Evolutionary conservation across 2,329 filamentous ascomycete genomes (phyloP).

Genomic region (Neofusicoccum laricinum): DNA sequence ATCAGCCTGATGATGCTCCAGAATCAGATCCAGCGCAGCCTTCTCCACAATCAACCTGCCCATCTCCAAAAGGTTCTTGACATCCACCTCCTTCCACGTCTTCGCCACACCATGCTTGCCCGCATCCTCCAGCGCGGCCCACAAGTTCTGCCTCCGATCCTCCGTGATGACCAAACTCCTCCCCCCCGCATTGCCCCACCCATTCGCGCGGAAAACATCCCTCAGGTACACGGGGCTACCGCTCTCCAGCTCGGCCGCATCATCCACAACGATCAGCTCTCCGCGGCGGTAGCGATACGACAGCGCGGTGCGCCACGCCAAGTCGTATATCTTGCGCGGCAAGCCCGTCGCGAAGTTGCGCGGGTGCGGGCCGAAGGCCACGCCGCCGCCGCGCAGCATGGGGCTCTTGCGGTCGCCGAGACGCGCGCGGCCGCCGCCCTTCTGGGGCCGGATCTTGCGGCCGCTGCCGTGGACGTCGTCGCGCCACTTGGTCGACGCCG

Average conservation of each 20-base stretch:
- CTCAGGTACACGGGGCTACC: slow-evolving; percentile 62
- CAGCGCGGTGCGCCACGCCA: slow-evolving; percentile 91
- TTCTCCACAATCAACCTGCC: slow-evolving; percentile 85
- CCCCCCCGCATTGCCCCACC: slow-evolving; percentile 40
- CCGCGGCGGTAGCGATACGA: slow-evolving; percentile 87
- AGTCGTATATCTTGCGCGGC: slow-evolving; percentile 87
- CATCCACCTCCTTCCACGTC: slow-evolving; percentile 77
- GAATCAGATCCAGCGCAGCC: slow-evolving; percentile 70
- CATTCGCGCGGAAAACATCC: slow-evolving; percentile 67
- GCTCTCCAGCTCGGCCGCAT: slow-evolving; percentile 67
- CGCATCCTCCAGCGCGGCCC: slow-evolving; percentile 58
- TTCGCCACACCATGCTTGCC: slow-evolving; percentile 60
- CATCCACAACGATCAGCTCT: slow-evolving; percentile 81
- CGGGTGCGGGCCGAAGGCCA: slow-evolving; percentile 84
- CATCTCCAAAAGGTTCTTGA: slow-evolving; percentile 88
- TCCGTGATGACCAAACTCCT: slow-evolving; percentile 16
- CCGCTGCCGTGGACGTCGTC: slow-evolving; percentile 80
- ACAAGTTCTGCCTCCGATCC: slow-evolving; percentile 26
- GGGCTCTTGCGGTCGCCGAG: slow-evolving; percentile 79
- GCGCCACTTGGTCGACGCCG: slow-evolving; percentile 57
- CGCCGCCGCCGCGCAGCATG: slow-evolving; percentile 79
- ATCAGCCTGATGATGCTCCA: slow-evolving; percentile 61
- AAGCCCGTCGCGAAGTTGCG: slow-evolving; percentile 84
- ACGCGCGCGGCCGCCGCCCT: slow-evolving; percentile 79
- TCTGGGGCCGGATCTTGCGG: slow-evolving; percentile 80